Conservation (phyloP, 2,329 filamentous ascomycete species). For the Calonectria fujianensis region DNA sequence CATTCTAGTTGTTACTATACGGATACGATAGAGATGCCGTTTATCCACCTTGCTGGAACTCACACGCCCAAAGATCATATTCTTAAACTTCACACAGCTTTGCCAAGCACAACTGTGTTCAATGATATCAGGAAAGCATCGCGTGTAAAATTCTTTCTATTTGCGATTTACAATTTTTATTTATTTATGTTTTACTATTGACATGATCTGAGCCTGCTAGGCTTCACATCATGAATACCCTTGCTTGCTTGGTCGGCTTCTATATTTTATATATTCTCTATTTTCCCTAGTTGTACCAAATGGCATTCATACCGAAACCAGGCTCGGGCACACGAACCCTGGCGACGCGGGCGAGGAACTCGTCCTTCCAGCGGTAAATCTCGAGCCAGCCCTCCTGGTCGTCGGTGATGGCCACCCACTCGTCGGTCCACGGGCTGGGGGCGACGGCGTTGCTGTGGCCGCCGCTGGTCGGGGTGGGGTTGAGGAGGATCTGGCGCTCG, state of each 20-base stretch:
- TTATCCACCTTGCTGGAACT: too few species aligned
- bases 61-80: not conserved
- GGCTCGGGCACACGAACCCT: conserved; percentile 86
- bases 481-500: conserved; percentile 85
- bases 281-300: conserved; percentile 78
- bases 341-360: conserved; percentile 86
- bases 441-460: conserved; percentile 93
- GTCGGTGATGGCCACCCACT: conserved; percentile 93
- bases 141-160: not conserved
- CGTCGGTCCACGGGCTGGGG: conserved; percentile 88
- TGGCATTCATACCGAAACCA: conserved; percentile 98
- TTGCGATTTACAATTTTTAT: not conserved
- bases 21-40: too few species aligned
- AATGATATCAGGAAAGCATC: not conserved
- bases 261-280: conserved; percentile 12
- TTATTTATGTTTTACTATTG: not conserved
- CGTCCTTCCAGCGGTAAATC: conserved; percentile 90
- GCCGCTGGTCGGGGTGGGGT: conserved; percentile 90
- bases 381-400: conserved; percentile 92
- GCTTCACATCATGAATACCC: not conserved
- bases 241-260: not conserved
- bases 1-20: not conserved
- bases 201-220: not conserved
- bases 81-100: not conserved
- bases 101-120: not conserved